phyloP scores from a whole-genome alignment of 495 filamentous ascomycete species.

The Penicillium samsonianum region DNA sequence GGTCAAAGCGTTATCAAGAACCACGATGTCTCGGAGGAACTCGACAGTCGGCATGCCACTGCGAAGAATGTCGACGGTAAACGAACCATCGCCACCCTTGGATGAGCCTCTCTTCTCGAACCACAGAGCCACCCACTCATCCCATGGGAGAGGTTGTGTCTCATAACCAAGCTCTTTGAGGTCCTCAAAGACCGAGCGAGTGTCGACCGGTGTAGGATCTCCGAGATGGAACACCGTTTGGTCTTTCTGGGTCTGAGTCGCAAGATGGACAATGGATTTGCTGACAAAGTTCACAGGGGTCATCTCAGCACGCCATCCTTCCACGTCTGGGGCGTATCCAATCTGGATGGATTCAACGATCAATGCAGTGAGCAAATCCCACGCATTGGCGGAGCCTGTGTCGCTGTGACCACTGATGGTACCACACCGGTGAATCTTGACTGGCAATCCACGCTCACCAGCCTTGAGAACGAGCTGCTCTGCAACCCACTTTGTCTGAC shows the following conservation, averaged over 20 bases:
- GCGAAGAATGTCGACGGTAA: slow-evolving; percentile 53
- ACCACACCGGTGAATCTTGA: slow-evolving; percentile 61
- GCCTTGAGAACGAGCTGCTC: slow-evolving; percentile 67
- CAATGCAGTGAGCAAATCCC: slow-evolving; percentile 65
- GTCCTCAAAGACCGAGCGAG: slow-evolving; percentile 55
- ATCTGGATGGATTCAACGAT: slow-evolving; percentile 67
- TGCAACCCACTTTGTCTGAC: slow-evolving; percentile 68
- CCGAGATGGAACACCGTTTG: slow-evolving; percentile 65
- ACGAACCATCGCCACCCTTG: slow-evolving; percentile 61
- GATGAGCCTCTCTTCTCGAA: slow-evolving; percentile 54
- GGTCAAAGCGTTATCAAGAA: slow-evolving; percentile 61
- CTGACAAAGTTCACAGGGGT: slow-evolving; percentile 71
- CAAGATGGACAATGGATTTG: slow-evolving; percentile 61
- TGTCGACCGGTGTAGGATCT: slow-evolving; percentile 62
- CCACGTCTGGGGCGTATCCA: slow-evolving; percentile 60
- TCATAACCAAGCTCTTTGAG: slow-evolving; percentile 62
- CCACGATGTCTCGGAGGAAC: slow-evolving; percentile 57
- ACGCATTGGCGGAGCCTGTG: slow-evolving; percentile 65
- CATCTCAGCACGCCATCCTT: slow-evolving; percentile 71
- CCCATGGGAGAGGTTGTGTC: slow-evolving; percentile 57
- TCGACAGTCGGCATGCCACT: slow-evolving; percentile 68
- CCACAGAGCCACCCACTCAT: slow-evolving; percentile 66
- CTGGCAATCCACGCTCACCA: slow-evolving; percentile 57
- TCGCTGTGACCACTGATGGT: slow-evolving; percentile 66
- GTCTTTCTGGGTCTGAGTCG: slow-evolving; percentile 51